Evolutionary conservation across 148 eudicot genomes (phyloP), one percentile per base, ranked within the genome.

Genomic region (Arctostaphylos glauca): DNA sequence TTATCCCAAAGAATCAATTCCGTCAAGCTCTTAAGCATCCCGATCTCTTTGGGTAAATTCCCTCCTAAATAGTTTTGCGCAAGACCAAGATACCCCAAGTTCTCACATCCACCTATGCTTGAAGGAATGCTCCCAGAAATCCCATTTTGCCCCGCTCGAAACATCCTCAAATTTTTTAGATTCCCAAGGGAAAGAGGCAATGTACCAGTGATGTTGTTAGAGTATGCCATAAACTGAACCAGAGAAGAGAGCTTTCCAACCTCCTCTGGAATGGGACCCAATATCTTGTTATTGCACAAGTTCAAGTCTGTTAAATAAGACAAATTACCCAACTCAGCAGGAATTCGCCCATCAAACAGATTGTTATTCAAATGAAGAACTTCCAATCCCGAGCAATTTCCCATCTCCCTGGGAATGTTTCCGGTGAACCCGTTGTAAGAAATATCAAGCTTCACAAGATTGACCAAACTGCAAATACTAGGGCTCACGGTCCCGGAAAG

Each of bases 141-240:
- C 8, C 79, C 83, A 86, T 92, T 96, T 77, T 94, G 97, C 60
- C 99, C 99, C 0, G 93, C 96, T 83, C 99, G 91, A 83, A 96
- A 93, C 9, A 68, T 91, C 56, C 49, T 86, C 89, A 96, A 80
- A 5, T 77, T 85, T 77, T 82, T 94, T 14, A 96, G 91, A 19
- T 91, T 91, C 76, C 97, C 94, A 56, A 96, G 58, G 13, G 99
- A 92, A 46, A 56, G 81, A 38, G 99, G 99, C 84, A 96, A 19
- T 4, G 91, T 66, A 14, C 99, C 98, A 9, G 86, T 83, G 68
- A 96, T 81, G 23, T 86, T 87, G 85, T 96, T 96, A 0, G 94
- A 89, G 83, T 91, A 96, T 0, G 94, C 96, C 74, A 91, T 90
- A 83, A 96, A 90, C 68, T 87, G 87, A 81, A 86, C 82, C 85